Conservation (phyloP, 1,284 basidiomycete species). For the Ceratobasidium sp. region DNA sequence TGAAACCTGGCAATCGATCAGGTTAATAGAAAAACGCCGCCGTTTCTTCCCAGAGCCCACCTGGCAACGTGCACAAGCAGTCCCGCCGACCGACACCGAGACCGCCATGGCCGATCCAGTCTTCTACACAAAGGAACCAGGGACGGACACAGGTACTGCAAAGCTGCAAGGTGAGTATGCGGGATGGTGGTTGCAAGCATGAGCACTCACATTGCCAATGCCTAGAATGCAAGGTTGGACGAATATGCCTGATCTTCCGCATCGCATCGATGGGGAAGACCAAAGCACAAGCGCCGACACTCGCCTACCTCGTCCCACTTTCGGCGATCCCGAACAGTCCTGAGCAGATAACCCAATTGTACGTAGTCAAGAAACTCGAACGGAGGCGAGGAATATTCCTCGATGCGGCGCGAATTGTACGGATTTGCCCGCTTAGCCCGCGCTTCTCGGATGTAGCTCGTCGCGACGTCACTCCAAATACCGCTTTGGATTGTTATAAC, state of each 20-base stretch:
- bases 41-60: not conserved
- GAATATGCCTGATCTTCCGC: not conserved
- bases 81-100: not conserved
- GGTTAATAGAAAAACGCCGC: not conserved
- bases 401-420: not conserved
- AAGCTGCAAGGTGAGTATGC: conserved; percentile 4
- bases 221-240: conserved; percentile 2
- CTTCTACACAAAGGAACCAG: not conserved
- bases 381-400: not conserved
- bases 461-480: not conserved
- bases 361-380: not conserved
- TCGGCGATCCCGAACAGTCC: not conserved
- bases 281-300: not conserved
- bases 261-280: not conserved
- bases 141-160: not conserved
- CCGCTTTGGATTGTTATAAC: not conserved
- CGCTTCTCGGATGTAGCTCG: not conserved
- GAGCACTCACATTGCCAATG: not conserved
- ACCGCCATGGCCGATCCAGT: not conserved
- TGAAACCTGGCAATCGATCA: conserved; percentile 9
- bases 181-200: not conserved
- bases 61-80: conserved; percentile 15
- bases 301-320: not conserved
- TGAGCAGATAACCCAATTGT: not conserved
- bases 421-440: conserved; percentile 19